phyloP scores from a whole-genome alignment of 2,329 filamentous ascomycete species.

The Amauroascus verrucosus region DNA sequence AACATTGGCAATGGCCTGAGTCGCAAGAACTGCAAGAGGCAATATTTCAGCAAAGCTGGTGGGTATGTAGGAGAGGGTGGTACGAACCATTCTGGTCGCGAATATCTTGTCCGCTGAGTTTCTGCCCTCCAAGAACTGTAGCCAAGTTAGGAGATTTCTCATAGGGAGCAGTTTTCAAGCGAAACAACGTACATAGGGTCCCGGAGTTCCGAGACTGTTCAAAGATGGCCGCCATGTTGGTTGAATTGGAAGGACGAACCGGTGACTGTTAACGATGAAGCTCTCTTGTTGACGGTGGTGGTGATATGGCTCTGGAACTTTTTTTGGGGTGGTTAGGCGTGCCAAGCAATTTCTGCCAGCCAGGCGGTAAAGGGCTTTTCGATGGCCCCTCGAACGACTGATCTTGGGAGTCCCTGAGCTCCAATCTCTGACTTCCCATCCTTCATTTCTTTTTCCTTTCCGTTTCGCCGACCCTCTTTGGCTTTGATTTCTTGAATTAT shows the following conservation, averaged over 20 bases:
- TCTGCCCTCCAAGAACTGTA: constrained; percentile 80
- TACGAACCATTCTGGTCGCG: constrained; percentile 82
- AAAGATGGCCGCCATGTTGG: constrained; percentile 82
- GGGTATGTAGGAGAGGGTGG: constrained; percentile 9
- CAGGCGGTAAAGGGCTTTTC: constrained; percentile 28
- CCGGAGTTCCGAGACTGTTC: constrained; percentile 86
- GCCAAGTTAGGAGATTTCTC: constrained; percentile 25
- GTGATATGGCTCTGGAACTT: constrained; percentile 3
- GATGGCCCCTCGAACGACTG: constrained; percentile 5
- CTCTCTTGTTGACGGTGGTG: constrained; percentile 18
- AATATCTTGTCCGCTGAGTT: constrained; percentile 94
- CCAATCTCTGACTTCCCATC: constrained; percentile 10
- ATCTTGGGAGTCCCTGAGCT: constrained; percentile 3
- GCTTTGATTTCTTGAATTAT: background rate
- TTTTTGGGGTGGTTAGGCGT: constrained; percentile 18
- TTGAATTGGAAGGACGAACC: constrained; percentile 6
- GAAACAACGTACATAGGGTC: constrained; percentile 64
- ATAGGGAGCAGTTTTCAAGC: constrained; percentile 11
- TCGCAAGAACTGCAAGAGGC: constrained; percentile 62
- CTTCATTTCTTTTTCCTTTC: constrained; percentile 1
- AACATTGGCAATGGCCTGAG: constrained; percentile 95
- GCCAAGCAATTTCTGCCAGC: constrained; percentile 21
- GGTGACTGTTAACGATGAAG: constrained; percentile 19
- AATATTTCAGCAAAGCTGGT: constrained; percentile 15
- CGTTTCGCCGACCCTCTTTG: background rate